These are phyloP conservation scores for Psilocybe sp. DNA, from an alignment of 768 basidiomycete genomes.

Conservation along the genomic window DNA sequence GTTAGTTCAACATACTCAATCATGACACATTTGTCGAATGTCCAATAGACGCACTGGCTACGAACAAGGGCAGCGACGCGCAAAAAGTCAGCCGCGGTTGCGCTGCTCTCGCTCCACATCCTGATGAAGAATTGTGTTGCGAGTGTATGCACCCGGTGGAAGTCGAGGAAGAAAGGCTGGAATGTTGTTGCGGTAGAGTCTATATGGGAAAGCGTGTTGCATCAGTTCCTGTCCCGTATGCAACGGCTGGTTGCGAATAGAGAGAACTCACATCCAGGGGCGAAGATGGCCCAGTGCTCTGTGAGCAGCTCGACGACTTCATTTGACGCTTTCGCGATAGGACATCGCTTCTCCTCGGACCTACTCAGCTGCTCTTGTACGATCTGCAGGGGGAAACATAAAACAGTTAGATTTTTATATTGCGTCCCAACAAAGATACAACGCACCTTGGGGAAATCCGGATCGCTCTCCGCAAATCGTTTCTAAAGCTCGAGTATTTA, in stretches of 20 bases:
- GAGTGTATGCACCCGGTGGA: slow-evolving; percentile 76
- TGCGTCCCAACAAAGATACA: too few species aligned
- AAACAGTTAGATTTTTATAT: slow-evolving; percentile 1
- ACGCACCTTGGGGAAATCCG: slow-evolving; percentile 83
- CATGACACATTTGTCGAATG: too few species aligned
- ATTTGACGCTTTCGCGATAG: slow-evolving; percentile 79
- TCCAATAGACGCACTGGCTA: slow-evolving; percentile 66
- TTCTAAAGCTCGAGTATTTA: slow-evolving; percentile 34
- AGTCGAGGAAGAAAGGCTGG: slow-evolving; percentile 86
- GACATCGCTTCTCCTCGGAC: slow-evolving; percentile 72
- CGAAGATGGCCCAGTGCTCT: slow-evolving; percentile 83
- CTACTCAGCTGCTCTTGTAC: slow-evolving; percentile 80
- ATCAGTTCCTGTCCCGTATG: not conserved
- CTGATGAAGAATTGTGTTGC: slow-evolving; percentile 85
- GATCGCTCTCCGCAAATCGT: slow-evolving; percentile 65
- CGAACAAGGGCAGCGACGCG: slow-evolving; percentile 75
- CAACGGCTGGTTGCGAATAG: not conserved
- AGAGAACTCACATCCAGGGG: slow-evolving; percentile 68
- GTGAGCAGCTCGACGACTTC: slow-evolving; percentile 83
- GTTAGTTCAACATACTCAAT: not conserved
- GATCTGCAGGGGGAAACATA: slow-evolving; percentile 39
- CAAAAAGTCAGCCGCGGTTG: slow-evolving; percentile 70
- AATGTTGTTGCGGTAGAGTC: slow-evolving; percentile 81
- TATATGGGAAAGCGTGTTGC: slow-evolving; percentile 19
- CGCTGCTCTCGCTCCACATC: slow-evolving; percentile 89